Conservation (phyloP, 805 yeast species). For the Starmerella davenportii region DNA sequence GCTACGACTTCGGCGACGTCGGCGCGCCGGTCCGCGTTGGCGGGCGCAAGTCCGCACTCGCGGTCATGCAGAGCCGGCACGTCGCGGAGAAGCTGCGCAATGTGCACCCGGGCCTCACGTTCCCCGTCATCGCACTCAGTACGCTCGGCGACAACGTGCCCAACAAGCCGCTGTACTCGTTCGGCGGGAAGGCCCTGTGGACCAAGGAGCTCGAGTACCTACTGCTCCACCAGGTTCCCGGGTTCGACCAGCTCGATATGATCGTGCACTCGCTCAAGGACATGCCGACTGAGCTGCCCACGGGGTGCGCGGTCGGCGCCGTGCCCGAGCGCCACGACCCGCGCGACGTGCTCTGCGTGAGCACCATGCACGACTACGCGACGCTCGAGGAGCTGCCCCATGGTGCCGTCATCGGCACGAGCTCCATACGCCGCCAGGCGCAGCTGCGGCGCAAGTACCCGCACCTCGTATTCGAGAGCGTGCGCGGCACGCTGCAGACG, state of each 20-base stretch:
- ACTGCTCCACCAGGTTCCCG: conserved; percentile 39
- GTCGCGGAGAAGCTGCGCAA: conserved; percentile 44
- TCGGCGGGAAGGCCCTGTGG: conserved; percentile 95
- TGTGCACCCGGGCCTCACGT: conserved; percentile 45
- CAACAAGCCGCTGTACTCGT: conserved; percentile 70
- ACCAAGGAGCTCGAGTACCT: conserved; percentile 82
- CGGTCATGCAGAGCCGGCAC: conserved; percentile 67
- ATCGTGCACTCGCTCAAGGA: conserved; percentile 90
- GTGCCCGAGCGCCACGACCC: conserved; percentile 80
- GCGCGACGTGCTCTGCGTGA: conserved; percentile 77
- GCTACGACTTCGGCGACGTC: conserved; percentile 17
- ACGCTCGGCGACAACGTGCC: conserved; percentile 86
- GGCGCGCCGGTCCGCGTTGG: conserved; percentile 33
- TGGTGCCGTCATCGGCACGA: conserved; percentile 82
- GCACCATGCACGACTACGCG: conserved; percentile 41
- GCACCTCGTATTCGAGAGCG: conserved; percentile 55
- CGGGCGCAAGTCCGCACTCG: conserved; percentile 74
- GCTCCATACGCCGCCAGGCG: conserved; percentile 84
- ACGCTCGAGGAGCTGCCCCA: conserved; percentile 56
- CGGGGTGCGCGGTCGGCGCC: conserved; percentile 77
- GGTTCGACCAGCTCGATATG: conserved; percentile 57
- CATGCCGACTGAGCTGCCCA: conserved; percentile 75
- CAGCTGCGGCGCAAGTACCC: conserved; percentile 71
- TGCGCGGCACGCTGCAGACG: conserved; percentile 72
- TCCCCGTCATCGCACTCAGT: conserved; percentile 60